These are phyloP conservation scores for Neofusicoccum kwambonambiense DNA, from an alignment of 2,329 filamentous ascomycete species.

Conservation along the genomic window DNA sequence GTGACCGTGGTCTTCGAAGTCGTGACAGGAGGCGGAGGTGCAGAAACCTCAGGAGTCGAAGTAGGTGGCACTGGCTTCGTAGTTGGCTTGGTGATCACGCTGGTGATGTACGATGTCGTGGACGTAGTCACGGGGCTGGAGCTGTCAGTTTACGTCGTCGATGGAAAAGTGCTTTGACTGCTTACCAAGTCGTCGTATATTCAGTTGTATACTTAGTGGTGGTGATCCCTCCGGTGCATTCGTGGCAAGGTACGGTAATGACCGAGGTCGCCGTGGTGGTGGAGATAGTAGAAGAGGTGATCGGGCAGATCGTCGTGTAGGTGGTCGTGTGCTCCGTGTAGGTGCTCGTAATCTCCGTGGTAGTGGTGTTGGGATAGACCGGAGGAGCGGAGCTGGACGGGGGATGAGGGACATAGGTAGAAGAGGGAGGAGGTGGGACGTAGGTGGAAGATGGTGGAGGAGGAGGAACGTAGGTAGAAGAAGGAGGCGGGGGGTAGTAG, in stretches of 20 bases:
- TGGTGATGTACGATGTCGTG: slow-evolving; percentile 11
- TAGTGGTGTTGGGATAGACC: slow-evolving; percentile 1
- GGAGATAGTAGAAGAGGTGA: slow-evolving; percentile 21
- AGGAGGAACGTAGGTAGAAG: not conserved
- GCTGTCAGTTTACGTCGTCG: slow-evolving; percentile 11
- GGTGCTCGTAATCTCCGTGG: not conserved
- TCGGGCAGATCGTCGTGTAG: slow-evolving; percentile 22
- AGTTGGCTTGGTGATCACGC: not conserved
- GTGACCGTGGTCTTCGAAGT: not conserved
- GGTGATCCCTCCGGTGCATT: slow-evolving; percentile 8
- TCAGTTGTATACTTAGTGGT: not conserved
- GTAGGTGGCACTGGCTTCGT: not conserved
- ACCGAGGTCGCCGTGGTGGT: slow-evolving; percentile 17
- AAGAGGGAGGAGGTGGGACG: not conserved
- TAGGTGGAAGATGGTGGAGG: not conserved
- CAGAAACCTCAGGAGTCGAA: not conserved
- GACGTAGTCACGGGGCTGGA: slow-evolving; percentile 10
- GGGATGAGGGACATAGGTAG: not conserved
- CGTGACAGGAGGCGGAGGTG: not conserved
- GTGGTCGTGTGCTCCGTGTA: slow-evolving; percentile 9
- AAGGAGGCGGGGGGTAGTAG: not conserved
- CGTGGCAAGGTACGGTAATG: slow-evolving; percentile 10
- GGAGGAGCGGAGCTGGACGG: not conserved
- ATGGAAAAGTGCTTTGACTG: not conserved
- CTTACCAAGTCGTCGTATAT: slow-evolving; percentile 5